phyloP scores from a whole-genome alignment of 2,329 filamentous ascomycete species.

The Fusarium sp. region DNA sequence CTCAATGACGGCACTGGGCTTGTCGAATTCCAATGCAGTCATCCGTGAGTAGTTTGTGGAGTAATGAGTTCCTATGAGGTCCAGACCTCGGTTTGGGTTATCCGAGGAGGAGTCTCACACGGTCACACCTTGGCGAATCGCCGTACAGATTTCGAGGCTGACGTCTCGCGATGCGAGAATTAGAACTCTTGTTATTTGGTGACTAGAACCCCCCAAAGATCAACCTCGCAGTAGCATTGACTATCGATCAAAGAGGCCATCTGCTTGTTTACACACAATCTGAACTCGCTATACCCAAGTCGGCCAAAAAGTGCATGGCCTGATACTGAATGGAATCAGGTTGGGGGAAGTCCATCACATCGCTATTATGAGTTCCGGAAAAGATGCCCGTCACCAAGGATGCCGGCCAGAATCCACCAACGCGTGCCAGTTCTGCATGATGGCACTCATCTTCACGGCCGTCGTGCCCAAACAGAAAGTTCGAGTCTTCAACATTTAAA shows the following conservation, averaged over 20 bases:
- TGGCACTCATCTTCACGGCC: not conserved
- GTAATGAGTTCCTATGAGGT: not conserved
- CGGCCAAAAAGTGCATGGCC: constrained; percentile 21
- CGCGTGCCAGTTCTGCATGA: not conserved
- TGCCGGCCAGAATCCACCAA: constrained; percentile 6
- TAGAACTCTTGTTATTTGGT: not conserved
- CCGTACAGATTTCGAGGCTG: not conserved
- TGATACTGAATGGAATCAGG: constrained; percentile 23
- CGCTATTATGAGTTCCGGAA: not conserved
- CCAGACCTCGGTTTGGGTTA: not conserved
- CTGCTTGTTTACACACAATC: not conserved
- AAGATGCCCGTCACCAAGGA: constrained; percentile 16
- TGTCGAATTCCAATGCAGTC: not conserved
- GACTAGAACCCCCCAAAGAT: not conserved
- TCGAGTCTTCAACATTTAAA: not conserved
- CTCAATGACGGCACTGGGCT: not conserved
- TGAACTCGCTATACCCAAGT: constrained; percentile 8
- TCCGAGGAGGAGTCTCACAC: not conserved
- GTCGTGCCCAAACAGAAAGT: not conserved
- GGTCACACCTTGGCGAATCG: not conserved
- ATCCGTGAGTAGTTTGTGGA: not conserved
- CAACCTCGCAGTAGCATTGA: not conserved
- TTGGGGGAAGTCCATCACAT: constrained; percentile 19
- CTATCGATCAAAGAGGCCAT: not conserved
- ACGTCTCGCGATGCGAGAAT: not conserved